A percentile compares a stretch with the other conserved stretches of the same genome.
Conservation (phyloP, 305 asterid genomes). For the Rubia peregrina region DNA sequence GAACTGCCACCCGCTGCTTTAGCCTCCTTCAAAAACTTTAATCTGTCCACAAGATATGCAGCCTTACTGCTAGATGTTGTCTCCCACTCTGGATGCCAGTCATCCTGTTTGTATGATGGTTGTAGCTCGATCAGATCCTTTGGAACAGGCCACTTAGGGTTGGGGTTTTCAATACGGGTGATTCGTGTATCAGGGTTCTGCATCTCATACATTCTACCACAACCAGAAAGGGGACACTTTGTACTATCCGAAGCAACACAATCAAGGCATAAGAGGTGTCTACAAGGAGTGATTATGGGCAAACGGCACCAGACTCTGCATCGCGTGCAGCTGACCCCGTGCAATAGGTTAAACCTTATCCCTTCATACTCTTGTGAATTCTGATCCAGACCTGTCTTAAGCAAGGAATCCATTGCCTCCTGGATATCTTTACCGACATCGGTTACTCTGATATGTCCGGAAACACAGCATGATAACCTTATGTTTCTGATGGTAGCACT, state of each 20-base stretch:
- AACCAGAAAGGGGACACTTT: conserved; percentile 72
- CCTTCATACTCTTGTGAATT: conserved; percentile 52
- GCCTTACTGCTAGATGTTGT: conserved; percentile 98
- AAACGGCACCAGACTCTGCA: conserved; percentile 89
- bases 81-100: conserved; percentile 99
- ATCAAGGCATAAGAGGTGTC: conserved; percentile 83
- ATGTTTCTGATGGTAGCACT: conserved; percentile 70
- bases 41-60: conserved; percentile 52
- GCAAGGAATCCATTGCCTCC: conserved; percentile 86
- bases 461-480: conserved; percentile 94
- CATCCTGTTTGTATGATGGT: conserved; percentile 97
- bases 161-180: conserved; percentile 93
- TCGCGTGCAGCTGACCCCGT: conserved; percentile 82
- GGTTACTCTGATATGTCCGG: conserved; percentile 76
- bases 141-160: conserved; percentile 99
- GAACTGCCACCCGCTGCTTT: conserved; percentile 37
- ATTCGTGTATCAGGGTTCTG: conserved; percentile 74
- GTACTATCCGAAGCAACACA: conserved; percentile 87
- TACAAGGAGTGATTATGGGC: conserved; percentile 89
- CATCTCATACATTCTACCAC: conserved; percentile 80
- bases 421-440: conserved; percentile 95
- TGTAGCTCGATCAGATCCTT: conserved; percentile 97
- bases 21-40: conserved; percentile 51
- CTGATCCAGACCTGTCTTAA: conserved; percentile 57
- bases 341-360: conserved; percentile 43